phyloP scores from a whole-genome alignment of 2,329 filamentous ascomycete species.

The Corinectria fuckeliana region DNA sequence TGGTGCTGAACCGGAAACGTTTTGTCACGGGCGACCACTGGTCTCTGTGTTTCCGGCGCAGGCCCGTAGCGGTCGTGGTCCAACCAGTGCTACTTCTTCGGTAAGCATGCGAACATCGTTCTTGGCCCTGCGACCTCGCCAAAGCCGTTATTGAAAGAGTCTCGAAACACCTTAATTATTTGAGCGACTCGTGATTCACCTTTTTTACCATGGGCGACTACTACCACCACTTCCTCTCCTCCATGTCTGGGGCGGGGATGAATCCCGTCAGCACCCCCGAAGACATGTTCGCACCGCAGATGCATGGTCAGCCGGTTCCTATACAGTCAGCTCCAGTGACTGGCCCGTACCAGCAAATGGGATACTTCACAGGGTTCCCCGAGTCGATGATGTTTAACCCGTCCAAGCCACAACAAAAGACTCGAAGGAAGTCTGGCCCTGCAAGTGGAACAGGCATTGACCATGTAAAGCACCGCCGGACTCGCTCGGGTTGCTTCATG shows the following conservation, averaged over 20 bases:
- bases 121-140: not conserved
- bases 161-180: slow-evolving; percentile 16
- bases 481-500: slow-evolving; percentile 91
- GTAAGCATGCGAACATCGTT: slow-evolving; percentile 33
- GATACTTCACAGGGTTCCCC: slow-evolving; percentile 58
- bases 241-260: slow-evolving; percentile 54
- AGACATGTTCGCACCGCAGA: slow-evolving; percentile 48
- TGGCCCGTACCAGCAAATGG: slow-evolving; percentile 53
- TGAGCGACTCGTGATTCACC: slow-evolving; percentile 11
- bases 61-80: slow-evolving; percentile 8
- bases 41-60: slow-evolving; percentile 10
- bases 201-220: slow-evolving; percentile 59
- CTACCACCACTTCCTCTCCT: slow-evolving; percentile 62
- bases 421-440: slow-evolving; percentile 56
- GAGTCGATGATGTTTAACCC: slow-evolving; percentile 57
- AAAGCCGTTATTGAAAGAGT: slow-evolving; percentile 12
- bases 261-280: slow-evolving; percentile 48
- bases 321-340: slow-evolving; percentile 44
- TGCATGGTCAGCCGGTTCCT: slow-evolving; percentile 41
- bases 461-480: slow-evolving; percentile 90
- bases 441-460: slow-evolving; percentile 57
- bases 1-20: slow-evolving; percentile 16
- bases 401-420: slow-evolving; percentile 56
- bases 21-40: slow-evolving; percentile 4
- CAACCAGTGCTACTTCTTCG: slow-evolving; percentile 15